phyloP scores from a whole-genome alignment of 495 filamentous ascomycete species.

The Penicillium parvum region DNA sequence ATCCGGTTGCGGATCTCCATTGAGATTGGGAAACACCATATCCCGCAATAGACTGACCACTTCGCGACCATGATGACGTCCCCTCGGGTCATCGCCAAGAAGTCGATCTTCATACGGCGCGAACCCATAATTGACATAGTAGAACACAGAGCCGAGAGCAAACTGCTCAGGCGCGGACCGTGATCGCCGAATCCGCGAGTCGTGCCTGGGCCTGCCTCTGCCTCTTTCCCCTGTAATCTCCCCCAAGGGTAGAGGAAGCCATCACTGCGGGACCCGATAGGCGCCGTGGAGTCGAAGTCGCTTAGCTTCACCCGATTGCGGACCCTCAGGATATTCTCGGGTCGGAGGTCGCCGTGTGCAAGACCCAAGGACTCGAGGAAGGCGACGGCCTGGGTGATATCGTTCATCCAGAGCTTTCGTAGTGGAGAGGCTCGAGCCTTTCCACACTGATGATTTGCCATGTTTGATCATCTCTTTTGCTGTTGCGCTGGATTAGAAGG shows the following conservation, averaged over 20 bases:
- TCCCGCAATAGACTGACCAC: constrained; percentile 31
- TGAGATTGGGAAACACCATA: constrained; percentile 32
- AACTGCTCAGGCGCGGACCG: constrained; percentile 36
- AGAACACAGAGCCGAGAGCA: constrained; percentile 36
- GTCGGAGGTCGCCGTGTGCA: constrained; percentile 31
- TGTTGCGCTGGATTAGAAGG: constrained; percentile 9
- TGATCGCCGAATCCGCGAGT: constrained; percentile 23
- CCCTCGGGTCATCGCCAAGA: constrained; percentile 31
- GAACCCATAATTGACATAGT: constrained; percentile 38
- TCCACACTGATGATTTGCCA: constrained; percentile 23
- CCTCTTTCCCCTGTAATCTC: constrained; percentile 18
- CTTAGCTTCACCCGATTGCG: constrained; percentile 23
- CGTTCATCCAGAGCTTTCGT: constrained; percentile 35
- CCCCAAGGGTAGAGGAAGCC: constrained; percentile 24
- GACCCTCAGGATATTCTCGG: constrained; percentile 29
- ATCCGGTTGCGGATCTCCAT: constrained; percentile 33
- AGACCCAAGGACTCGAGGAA: constrained; percentile 37
- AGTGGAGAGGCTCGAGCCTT: constrained; percentile 30
- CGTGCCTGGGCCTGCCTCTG: constrained; percentile 17
- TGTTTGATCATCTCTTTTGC: constrained; percentile 12
- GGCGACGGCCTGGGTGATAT: constrained; percentile 34
- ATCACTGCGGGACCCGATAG: constrained; percentile 23
- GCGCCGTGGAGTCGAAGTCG: constrained; percentile 26
- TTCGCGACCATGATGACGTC: constrained; percentile 32
- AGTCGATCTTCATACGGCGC: constrained; percentile 33